Evolutionary conservation across 805 yeast genomes (phyloP).

Genomic region (Kodamaea sagamina): DNA sequence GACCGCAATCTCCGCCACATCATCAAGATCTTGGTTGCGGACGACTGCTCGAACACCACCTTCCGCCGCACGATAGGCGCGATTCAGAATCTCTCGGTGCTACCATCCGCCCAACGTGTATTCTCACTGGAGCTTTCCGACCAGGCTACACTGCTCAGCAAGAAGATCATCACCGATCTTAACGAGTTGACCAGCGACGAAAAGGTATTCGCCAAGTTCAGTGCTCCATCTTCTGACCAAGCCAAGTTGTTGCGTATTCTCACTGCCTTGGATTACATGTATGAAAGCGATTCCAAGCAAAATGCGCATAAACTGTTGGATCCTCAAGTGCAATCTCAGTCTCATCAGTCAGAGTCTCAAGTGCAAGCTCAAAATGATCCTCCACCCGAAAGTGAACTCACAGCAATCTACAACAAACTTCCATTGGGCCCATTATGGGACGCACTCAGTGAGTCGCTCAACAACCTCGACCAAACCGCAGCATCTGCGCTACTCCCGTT

Average conservation of each 20-base stretch:
- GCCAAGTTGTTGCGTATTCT: constrained; percentile 82
- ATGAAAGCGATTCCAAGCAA: constrained; percentile 42
- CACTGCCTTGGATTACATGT: constrained; percentile 85
- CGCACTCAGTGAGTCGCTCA: constrained; percentile 71
- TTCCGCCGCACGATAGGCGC: constrained; percentile 81
- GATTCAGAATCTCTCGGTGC: constrained; percentile 70
- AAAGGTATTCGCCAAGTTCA: constrained; percentile 61
- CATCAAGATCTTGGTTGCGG: constrained; percentile 68
- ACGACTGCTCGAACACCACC: constrained; percentile 82
- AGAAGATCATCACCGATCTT: constrained; percentile 56
- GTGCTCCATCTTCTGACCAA: constrained; percentile 81
- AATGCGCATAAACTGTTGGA: constrained; percentile 1
- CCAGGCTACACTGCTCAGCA: constrained; percentile 62
- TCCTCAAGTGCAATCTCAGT: too few relatives aligned
- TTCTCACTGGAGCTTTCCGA: constrained; percentile 69
- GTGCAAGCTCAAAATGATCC: constrained; percentile 50
- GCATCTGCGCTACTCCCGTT: constrained; percentile 83
- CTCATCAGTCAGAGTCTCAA: constrained; percentile 15
- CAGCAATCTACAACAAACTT: constrained; percentile 62
- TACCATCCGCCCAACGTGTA: constrained; percentile 60
- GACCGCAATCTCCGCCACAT: constrained; percentile 60
- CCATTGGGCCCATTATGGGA: constrained; percentile 84
- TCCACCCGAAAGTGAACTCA: constrained; percentile 39
- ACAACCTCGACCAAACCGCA: constrained; percentile 31
- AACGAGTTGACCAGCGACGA: constrained; percentile 38